Percentiles rank a stretch among this genome's conserved stretches.
phyloP scores from a whole-genome alignment of 495 filamentous ascomycete genomes.

The Aspergillus heteromorphus region DNA sequence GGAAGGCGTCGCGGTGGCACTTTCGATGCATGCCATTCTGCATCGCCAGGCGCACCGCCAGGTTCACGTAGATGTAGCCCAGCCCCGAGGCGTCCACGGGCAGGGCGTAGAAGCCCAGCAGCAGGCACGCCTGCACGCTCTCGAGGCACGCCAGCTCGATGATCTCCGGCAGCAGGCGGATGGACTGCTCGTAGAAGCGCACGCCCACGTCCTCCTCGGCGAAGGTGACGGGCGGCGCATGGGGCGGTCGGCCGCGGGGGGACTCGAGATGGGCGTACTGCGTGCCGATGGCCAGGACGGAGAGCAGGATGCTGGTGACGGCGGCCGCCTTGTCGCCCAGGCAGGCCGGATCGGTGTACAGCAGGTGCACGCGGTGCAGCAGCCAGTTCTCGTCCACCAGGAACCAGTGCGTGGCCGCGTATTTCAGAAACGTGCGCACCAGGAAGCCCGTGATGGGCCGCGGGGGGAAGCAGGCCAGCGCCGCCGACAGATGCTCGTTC shows the following conservation, averaged over 20 bases:
- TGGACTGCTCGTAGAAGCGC: constrained; percentile 34
- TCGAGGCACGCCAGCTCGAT: constrained; percentile 33
- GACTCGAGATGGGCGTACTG: constrained; percentile 36
- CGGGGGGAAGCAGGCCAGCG: constrained; percentile 31
- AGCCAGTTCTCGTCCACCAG: constrained; percentile 30
- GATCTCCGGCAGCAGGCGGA: constrained; percentile 35
- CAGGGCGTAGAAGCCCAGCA: constrained; percentile 32
- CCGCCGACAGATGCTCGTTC: constrained; percentile 13
- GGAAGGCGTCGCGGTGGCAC: constrained; percentile 22
- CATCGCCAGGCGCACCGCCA: constrained; percentile 32
- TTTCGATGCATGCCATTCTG: constrained; percentile 41
- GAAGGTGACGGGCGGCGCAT: constrained; percentile 1
- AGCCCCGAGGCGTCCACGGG: constrained; percentile 34
- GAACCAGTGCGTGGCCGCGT: constrained; percentile 33
- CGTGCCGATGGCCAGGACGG: constrained; percentile 37
- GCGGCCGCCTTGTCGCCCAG: constrained; percentile 25
- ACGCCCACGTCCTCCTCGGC: constrained; percentile 36
- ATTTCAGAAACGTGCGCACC: constrained; percentile 32
- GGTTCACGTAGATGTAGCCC: constrained; percentile 33
- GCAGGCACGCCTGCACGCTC: constrained; percentile 37
- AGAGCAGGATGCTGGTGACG: constrained; percentile 30
- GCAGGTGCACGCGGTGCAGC: neutral
- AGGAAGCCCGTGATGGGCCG: constrained; percentile 34
- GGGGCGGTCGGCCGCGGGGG: neutral
- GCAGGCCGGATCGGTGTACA: constrained; percentile 20